Percentiles rank a stretch among this genome's conserved stretches.
phyloP scores from a whole-genome alignment of 2,329 filamentous ascomycete species.

The Beauveria scarabaeidicola region DNA sequence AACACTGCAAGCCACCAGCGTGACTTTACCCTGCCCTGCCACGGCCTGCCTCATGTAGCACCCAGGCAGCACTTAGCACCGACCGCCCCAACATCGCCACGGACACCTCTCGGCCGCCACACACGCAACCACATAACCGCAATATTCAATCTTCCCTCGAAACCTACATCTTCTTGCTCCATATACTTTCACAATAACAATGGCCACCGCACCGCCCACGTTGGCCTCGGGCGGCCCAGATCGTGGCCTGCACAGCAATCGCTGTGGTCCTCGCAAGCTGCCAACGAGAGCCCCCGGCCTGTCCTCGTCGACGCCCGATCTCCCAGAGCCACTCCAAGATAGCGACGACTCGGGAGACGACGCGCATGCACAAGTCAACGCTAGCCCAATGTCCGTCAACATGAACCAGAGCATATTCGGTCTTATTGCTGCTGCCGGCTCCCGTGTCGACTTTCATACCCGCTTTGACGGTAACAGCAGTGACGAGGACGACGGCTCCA shows the following conservation, averaged over 20 bases:
- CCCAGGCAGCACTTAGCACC: constrained; percentile 2
- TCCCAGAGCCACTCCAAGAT: constrained; percentile 45
- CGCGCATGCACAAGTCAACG: constrained; percentile 30
- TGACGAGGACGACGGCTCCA: constrained; percentile 61
- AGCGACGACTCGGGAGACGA: constrained; percentile 42
- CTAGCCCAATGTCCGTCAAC: constrained; percentile 50
- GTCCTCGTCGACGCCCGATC: constrained; percentile 30
- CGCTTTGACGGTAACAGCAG: constrained; percentile 73
- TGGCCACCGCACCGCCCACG: constrained; percentile 10
- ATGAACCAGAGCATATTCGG: constrained; percentile 95
- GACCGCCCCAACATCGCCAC: not conserved
- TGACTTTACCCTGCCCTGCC: not conserved
- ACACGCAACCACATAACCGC: not conserved
- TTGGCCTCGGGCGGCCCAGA: constrained; percentile 20
- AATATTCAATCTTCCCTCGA: not conserved
- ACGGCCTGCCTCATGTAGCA: not conserved
- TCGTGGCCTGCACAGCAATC: constrained; percentile 29
- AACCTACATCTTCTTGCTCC: not conserved
- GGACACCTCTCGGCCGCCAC: not conserved
- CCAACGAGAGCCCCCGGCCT: constrained; percentile 32
- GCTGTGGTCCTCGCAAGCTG: constrained; percentile 35
- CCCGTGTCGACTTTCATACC: constrained; percentile 71
- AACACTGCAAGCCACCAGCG: not conserved
- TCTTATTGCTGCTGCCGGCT: constrained; percentile 81
- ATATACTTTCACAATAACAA: constrained; percentile 1